Evolutionary conservation across 2,329 filamentous ascomycete species (phyloP).

Genomic region (Colletotrichum sp.): DNA sequence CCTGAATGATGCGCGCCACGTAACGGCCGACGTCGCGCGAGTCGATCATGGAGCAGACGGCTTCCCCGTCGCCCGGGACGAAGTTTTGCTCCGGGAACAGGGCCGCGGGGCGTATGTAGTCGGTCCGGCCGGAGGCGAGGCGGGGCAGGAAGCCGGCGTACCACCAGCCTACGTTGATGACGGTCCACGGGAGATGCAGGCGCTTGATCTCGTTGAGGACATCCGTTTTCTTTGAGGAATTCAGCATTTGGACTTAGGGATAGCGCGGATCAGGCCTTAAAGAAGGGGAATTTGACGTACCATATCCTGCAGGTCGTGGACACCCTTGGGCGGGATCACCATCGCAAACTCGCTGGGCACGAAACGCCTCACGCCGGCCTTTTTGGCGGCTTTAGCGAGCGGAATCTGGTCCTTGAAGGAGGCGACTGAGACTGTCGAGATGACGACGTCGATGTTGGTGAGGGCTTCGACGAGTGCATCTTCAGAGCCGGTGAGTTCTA

Average conservation of each 20-base stretch:
- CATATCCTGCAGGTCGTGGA: slow-evolving; percentile 25
- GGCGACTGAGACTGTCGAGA: slow-evolving; percentile 41
- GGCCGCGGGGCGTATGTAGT: slow-evolving; percentile 35
- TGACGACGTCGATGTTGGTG: slow-evolving; percentile 46
- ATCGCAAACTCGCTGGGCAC: slow-evolving; percentile 55
- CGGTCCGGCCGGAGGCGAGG: slow-evolving; percentile 37
- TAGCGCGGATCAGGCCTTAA: neutral
- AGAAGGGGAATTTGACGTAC: neutral
- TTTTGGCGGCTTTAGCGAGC: slow-evolving; percentile 51
- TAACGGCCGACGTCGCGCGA: slow-evolving; percentile 57
- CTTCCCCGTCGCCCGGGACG: slow-evolving; percentile 50
- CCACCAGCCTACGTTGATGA: slow-evolving; percentile 65
- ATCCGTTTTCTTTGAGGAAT: slow-evolving; percentile 44
- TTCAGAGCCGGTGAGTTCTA: slow-evolving; percentile 44
- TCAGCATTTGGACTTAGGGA: neutral
- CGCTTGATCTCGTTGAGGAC: slow-evolving; percentile 53
- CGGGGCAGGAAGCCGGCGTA: slow-evolving; percentile 45
- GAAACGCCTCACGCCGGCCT: slow-evolving; percentile 54
- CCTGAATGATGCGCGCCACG: slow-evolving; percentile 53
- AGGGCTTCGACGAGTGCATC: slow-evolving; percentile 47
- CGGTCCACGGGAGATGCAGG: slow-evolving; percentile 55
- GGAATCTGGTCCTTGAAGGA: slow-evolving; percentile 45
- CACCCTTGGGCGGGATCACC: slow-evolving; percentile 41
- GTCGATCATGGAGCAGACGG: slow-evolving; percentile 48
- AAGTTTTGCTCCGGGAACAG: slow-evolving; percentile 35